Evolutionary conservation across 2,329 filamentous ascomycete species (phyloP).

Genomic region (Curvularia hawaiiensis): DNA sequence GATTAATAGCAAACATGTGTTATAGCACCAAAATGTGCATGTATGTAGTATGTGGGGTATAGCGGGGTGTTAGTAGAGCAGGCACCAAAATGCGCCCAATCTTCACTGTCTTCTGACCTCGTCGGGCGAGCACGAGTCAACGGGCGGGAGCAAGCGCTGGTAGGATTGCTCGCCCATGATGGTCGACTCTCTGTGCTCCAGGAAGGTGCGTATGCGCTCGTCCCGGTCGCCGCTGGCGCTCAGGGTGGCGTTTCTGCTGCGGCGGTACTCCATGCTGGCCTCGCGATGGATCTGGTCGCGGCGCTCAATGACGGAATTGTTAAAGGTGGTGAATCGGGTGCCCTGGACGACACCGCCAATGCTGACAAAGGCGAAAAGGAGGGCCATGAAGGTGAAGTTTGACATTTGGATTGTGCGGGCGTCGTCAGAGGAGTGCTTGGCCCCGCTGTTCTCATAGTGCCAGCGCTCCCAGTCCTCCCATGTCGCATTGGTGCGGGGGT

Average conservation of each 20-base stretch:
- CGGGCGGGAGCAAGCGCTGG: slow-evolving; percentile 52
- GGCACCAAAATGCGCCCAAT: slow-evolving; percentile 19
- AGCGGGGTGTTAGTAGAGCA: slow-evolving; percentile 1
- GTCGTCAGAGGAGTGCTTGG: slow-evolving; percentile 49
- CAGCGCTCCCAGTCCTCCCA: slow-evolving; percentile 95
- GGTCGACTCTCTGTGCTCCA: slow-evolving; percentile 59
- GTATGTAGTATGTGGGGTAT: slow-evolving; percentile 3
- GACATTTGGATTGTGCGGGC: slow-evolving; percentile 68
- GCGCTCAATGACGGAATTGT: slow-evolving; percentile 67
- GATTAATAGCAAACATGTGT: slow-evolving; percentile 10
- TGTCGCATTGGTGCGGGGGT: slow-evolving; percentile 76
- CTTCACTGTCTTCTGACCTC: slow-evolving; percentile 41
- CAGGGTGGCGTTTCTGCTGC: slow-evolving; percentile 59
- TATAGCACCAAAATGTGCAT: slow-evolving; percentile 20
- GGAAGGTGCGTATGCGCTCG: slow-evolving; percentile 74
- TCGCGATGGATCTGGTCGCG: slow-evolving; percentile 69
- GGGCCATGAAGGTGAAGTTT: slow-evolving; percentile 75
- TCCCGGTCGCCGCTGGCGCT: slow-evolving; percentile 49
- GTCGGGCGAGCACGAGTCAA: slow-evolving; percentile 54
- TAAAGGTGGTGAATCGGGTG: slow-evolving; percentile 68
- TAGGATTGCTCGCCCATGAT: slow-evolving; percentile 52
- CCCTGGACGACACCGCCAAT: slow-evolving; percentile 75
- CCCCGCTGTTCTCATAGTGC: slow-evolving; percentile 40
- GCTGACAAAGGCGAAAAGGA: slow-evolving; percentile 72
- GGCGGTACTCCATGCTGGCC: slow-evolving; percentile 66